Base-by-base conservation (phyloP, 2,329 filamentous ascomycete species). In the Hymenoscyphus scutula region DNA sequence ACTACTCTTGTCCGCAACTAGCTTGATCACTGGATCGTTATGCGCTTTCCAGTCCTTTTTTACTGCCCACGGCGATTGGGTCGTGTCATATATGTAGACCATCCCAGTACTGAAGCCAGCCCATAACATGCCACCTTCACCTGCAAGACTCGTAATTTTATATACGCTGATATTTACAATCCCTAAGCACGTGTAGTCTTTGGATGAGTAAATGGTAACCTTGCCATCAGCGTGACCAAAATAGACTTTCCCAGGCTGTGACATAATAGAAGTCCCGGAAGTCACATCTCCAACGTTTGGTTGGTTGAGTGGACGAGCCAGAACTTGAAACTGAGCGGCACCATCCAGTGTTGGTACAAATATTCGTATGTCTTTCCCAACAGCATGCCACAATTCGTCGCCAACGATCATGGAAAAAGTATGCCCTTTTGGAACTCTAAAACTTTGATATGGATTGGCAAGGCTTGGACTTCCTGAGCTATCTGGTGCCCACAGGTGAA, bases 11-110 rank as follows among this genome's bases (percentile, higher is more conserved):
- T 99, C 95, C 1, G 89, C 84, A 13, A 90, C 77, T 63, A 99
- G 84, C 62, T 87, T 89, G 55, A 90, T 83, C 7, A 97, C 88
- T 0, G 93, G 90, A 66, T 89, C 89, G 6, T 91, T 88, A 11
- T 98, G 95, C 2, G 92, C 94, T 67, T 89, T 87, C 94, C 95
- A 99, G 72, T 98, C 94, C 75, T 99, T 99, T 77, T 91, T 88
- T 29, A 96, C 86, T 23, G 83, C 83, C 95, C 95, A 99, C 0
- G 94, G 94, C n/a, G 84, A 86, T 32, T 85, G 83, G 10, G 80
- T 84, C 11, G 91, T 89, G 74, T 99, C 93, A 76, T 97, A 99
- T 7, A 98, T 90, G 71, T 92, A 95, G 34, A 97, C 87, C 82
- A 89, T 96, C 17, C 95, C 95, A 0, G 91, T 97, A 74, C 94